Conservation (phyloP, 202 grass and related monocot genomes). For the Miscanthus sacchariflorus region DNA sequence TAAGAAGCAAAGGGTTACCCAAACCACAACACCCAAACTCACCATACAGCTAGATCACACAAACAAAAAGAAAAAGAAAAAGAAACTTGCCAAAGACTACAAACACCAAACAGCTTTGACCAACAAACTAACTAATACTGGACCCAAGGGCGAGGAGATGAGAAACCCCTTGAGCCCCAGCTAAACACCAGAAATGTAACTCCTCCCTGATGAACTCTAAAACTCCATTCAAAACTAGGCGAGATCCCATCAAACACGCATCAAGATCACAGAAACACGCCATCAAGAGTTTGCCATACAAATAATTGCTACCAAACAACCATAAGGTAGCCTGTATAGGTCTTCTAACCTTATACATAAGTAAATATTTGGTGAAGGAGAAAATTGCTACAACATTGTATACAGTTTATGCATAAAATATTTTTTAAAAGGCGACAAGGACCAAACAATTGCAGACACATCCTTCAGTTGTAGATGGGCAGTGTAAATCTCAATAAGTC, state of each 20-base stretch:
- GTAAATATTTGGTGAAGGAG: neutral
- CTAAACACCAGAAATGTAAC: neutral
- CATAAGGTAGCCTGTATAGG: neutral
- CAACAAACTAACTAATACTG: neutral
- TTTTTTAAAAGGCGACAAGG: neutral
- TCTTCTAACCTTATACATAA: neutral
- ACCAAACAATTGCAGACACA: slow-evolving; percentile 24
- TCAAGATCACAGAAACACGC: neutral
- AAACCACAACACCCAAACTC: neutral
- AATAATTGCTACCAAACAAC: neutral
- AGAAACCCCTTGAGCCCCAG: neutral
- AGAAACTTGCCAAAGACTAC: neutral
- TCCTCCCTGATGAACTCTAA: neutral
- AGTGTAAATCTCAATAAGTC: neutral
- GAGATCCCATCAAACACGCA: neutral
- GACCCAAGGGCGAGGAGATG: neutral
- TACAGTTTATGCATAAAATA: neutral
- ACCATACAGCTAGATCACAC: neutral
- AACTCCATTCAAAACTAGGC: neutral
- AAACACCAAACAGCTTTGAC: neutral
- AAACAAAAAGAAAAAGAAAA: neutral
- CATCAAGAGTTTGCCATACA: neutral
- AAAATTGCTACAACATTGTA: neutral
- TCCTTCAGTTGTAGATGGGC: neutral
- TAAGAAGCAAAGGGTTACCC: neutral